Evolutionary conservation across 2,329 filamentous ascomycete species (phyloP).

Genomic region (Pyrenochaeta sp.): DNA sequence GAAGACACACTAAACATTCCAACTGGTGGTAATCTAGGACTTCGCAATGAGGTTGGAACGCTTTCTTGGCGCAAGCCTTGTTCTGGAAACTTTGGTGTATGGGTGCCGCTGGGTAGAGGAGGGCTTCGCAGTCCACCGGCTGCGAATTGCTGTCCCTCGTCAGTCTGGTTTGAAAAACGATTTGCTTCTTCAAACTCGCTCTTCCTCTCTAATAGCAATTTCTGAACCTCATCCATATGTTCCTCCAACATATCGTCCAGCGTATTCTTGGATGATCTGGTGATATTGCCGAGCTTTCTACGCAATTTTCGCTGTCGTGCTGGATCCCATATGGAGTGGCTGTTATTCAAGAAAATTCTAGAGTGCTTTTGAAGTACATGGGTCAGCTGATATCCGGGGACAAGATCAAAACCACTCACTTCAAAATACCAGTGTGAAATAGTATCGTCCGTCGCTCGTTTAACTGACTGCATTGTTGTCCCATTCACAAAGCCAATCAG

Average conservation of each 20-base stretch:
- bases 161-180: slow-evolving; percentile 27
- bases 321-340: slow-evolving; percentile 78
- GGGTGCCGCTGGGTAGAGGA: slow-evolving; percentile 18
- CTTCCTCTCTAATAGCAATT: slow-evolving; percentile 55
- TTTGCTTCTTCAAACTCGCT: slow-evolving; percentile 46
- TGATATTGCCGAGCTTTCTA: slow-evolving; percentile 65
- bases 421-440: slow-evolving; percentile 86
- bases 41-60: slow-evolving; percentile 16
- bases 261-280: slow-evolving; percentile 54
- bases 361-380: slow-evolving; percentile 64
- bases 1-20: slow-evolving; percentile 37
- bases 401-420: slow-evolving; percentile 43
- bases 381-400: neutral
- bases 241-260: slow-evolving; percentile 66
- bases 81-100: slow-evolving; percentile 17
- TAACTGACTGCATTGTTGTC: slow-evolving; percentile 77
- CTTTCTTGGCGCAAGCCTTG: slow-evolving; percentile 18
- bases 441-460: slow-evolving; percentile 69
- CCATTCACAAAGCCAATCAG: slow-evolving; percentile 84
- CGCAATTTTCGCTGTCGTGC: slow-evolving; percentile 65
- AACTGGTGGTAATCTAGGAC: slow-evolving; percentile 35
- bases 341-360: slow-evolving; percentile 76
- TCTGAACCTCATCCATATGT: slow-evolving; percentile 61
- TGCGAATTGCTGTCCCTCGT: slow-evolving; percentile 24
- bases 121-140: slow-evolving; percentile 31